Conservation (phyloP, 1,284 basidiomycete species). For the Sphagnurus paluster region DNA sequence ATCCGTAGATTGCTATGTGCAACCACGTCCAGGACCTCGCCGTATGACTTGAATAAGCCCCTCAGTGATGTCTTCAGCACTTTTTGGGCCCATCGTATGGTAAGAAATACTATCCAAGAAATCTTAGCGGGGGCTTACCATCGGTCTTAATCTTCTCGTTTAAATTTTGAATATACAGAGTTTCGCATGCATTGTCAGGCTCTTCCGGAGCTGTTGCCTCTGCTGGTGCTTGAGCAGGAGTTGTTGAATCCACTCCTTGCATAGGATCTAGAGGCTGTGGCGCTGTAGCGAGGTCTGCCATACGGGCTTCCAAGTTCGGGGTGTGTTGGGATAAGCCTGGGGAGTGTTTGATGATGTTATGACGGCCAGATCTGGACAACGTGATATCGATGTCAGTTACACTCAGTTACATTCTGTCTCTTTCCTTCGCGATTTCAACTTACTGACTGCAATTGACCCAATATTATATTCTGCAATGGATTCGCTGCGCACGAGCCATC, state of each 20-base stretch:
- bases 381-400: too few relatives aligned
- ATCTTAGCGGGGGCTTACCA: slow-evolving; percentile 44
- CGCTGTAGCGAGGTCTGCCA: slow-evolving; percentile 38
- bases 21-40: slow-evolving; percentile 88
- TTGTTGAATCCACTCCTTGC: slow-evolving; percentile 37
- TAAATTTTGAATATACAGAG: slow-evolving; percentile 95
- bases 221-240: slow-evolving; percentile 24
- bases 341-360: too few relatives aligned
- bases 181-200: slow-evolving; percentile 68
- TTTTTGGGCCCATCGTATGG: slow-evolving; percentile 25
- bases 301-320: too few relatives aligned
- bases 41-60: slow-evolving; percentile 92
- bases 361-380: too few relatives aligned
- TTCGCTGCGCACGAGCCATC: too few relatives aligned
- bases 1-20: slow-evolving; percentile 94
- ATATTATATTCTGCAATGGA: too few relatives aligned
- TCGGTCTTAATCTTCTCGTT: slow-evolving; percentile 95
- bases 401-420: too few relatives aligned
- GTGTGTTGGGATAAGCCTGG: too few relatives aligned
- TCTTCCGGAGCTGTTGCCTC: slow-evolving; percentile 33
- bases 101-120: neutral
- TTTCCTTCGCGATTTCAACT: too few relatives aligned
- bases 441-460: too few relatives aligned
- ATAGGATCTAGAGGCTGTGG: slow-evolving; percentile 34
- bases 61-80: slow-evolving; percentile 89